Evolutionary conservation across 2,329 filamentous ascomycete species (phyloP), one percentile per base, ranked within the genome.

Genomic region (Mycosphaerella arachidis): DNA sequence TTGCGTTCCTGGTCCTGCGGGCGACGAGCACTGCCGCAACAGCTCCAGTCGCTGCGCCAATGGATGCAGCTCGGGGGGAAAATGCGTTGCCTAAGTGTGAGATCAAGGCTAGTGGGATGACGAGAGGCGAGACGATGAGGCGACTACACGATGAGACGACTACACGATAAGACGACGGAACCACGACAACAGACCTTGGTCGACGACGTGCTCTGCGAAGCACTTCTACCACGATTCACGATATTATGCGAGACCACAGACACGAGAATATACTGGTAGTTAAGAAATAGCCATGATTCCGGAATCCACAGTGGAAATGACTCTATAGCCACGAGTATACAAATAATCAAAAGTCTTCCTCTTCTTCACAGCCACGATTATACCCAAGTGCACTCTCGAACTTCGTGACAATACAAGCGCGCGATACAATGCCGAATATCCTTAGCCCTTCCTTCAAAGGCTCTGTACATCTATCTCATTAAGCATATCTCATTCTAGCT

Each of bases 351-450:
- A 1, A n/a, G 10, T 40, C 37, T 13, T 40, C 13, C 16, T n/a
- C 13, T 6, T n/a, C 2, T 40, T 9, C 37, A 2, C 10, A 40
- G 37, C 37, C 2, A 24, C 24, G 24, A 24, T 2, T 24, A 24
- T n/a, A 5, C 16, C 37, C 37, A 40, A 13, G n/a, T 76, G 27
- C 31, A 35, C 31, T 35, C 12, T 12, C 12, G 31, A 35, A 35
- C 31, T 35, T 5, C 31, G 24, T 24, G 24, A 24, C 24, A 24
- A 24, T 24, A 3, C 24, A 24, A 24, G 24, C 24, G 24, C 24
- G 24, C 24, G 24, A 24, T 24, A 24, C 24, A 24, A 24, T 24
- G 24, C 24, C 24, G 24, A 24, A 24, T 24, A 24, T 24, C 24
- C 2, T 24, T 24, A 24, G 3, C 24, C 24, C 24, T 24, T 18